Conservation (phyloP, 2,329 filamentous ascomycete genomes). For the Cladorrhinum sp. region DNA sequence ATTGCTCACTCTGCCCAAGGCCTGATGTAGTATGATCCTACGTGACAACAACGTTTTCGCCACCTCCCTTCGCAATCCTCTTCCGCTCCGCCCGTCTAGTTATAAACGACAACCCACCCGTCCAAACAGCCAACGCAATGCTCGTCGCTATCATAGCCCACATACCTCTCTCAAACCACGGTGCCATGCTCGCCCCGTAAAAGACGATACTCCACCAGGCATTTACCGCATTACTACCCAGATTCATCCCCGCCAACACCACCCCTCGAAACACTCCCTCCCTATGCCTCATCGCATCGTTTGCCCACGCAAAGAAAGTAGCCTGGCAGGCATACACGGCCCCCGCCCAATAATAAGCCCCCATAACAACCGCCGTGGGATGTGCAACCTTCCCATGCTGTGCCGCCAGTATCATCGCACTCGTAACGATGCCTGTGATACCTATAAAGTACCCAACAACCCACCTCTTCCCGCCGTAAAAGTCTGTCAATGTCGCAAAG, state of each 20-base stretch:
- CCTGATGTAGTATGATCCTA: background rate
- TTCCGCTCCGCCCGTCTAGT: slow-evolving; percentile 24
- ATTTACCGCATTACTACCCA: slow-evolving; percentile 65
- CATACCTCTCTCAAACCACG: slow-evolving; percentile 69
- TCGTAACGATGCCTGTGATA: slow-evolving; percentile 60
- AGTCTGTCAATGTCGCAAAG: slow-evolving; percentile 68
- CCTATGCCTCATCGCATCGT: slow-evolving; percentile 64
- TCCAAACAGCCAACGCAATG: slow-evolving; percentile 60
- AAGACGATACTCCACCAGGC: slow-evolving; percentile 73
- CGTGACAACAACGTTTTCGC: background rate
- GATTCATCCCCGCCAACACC: slow-evolving; percentile 70
- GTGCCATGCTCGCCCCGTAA: slow-evolving; percentile 64
- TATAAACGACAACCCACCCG: slow-evolving; percentile 49
- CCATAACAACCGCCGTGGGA: slow-evolving; percentile 56
- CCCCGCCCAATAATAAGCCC: slow-evolving; percentile 68
- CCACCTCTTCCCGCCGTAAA: slow-evolving; percentile 60
- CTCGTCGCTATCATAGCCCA: slow-evolving; percentile 68
- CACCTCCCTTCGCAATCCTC: background rate
- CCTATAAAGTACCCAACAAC: slow-evolving; percentile 66
- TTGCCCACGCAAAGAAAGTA: slow-evolving; percentile 74
- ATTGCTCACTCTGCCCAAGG: too few species aligned
- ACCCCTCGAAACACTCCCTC: slow-evolving; percentile 62
- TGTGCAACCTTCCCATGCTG: slow-evolving; percentile 33
- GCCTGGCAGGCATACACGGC: slow-evolving; percentile 70
- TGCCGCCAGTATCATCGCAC: slow-evolving; percentile 58